Base-by-base conservation (phyloP, 495 filamentous ascomycete species). In the Lasiosphaeris hirsuta region DNA sequence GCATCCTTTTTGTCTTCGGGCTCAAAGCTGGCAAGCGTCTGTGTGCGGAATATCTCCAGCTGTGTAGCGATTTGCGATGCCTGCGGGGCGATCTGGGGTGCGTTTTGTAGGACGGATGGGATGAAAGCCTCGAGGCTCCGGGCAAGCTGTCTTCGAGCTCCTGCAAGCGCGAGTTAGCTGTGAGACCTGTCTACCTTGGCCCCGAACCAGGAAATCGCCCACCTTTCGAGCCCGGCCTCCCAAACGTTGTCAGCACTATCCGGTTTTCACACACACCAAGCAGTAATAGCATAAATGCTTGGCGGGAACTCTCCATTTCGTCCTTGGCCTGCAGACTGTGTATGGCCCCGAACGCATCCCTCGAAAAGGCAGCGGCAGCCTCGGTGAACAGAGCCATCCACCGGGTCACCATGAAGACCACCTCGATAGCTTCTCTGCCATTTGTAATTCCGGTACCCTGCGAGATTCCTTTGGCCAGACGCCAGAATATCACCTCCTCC, bases 251-350 rank as follows among this genome's bases (percentile, higher is more conserved):
- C 5, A 80, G 55, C 2, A 83, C 77, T 17, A 66, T 65, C 15
- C 63, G 69, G 47, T 82, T 86, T 47, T 83, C 81, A 33, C 72
- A 72, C 1, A 82, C 68, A 1, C 70, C 68, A 5, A 79, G 56
- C 1, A 83, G 57, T 2, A 85, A 66, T 51, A 76, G 69, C 5
- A 80, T 78, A 23, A 89, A 76, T 6, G 82, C 83, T 33, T 80
- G 79, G 18, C 81, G 69, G 1, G 82, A 59, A 34, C 68, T 71
- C 46, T 74, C 79, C 65, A 83, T 75, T 37, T 84, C 70, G 9
- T 73, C 69, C 17, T 73, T 69, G 19, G 58, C 69, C 44, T 75
- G 73, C 54, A 76, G 63, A 23, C 61, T 66, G 39, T 69, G 66
- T 48, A 79, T 70, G 23, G 71, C 68, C 19, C 63, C 54, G 38